A percentile compares a stretch with the other conserved stretches of the same genome.
These are phyloP conservation scores for Acacia confusa DNA, from an alignment of 306 rosid genomes.

Conservation along the genomic window DNA sequence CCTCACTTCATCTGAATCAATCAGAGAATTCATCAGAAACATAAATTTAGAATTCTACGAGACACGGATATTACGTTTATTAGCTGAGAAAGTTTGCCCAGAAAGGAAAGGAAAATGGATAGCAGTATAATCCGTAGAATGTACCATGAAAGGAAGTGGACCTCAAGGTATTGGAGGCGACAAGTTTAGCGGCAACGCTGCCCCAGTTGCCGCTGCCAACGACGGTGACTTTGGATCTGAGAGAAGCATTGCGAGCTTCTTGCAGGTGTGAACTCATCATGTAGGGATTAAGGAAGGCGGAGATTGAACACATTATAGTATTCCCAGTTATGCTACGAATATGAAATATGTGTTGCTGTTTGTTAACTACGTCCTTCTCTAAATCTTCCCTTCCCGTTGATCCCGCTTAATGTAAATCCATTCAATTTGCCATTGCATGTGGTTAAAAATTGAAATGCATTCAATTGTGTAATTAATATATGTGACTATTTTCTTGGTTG, in stretches of 20 bases:
- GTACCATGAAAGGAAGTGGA: slow-evolving; percentile 75
- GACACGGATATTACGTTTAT: background rate
- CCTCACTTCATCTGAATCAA: slow-evolving; percentile 83
- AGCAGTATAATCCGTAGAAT: background rate
- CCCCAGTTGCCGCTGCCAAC: slow-evolving; percentile 98
- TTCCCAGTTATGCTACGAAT: too few relatives aligned
- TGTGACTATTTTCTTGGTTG: background rate
- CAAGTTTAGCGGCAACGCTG: slow-evolving; percentile 87
- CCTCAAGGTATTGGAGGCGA: slow-evolving; percentile 76
- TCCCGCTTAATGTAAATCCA: background rate
- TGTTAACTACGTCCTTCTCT: background rate
- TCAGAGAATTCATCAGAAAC: slow-evolving; percentile 27
- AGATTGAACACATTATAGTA: background rate
- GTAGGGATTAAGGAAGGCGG: background rate
- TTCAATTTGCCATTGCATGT: background rate
- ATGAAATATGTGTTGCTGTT: slow-evolving; percentile 50
- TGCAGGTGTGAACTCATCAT: slow-evolving; percentile 57
- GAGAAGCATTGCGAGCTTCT: slow-evolving; percentile 15
- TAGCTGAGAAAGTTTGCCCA: background rate
- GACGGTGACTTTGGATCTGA: slow-evolving; percentile 70
- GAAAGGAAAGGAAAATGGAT: background rate
- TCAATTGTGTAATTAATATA: too few relatives aligned
- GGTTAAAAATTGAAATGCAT: too few relatives aligned
- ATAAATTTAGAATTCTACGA: too few relatives aligned
- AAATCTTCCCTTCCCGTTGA: background rate